Evolutionary conservation across 495 filamentous ascomycete species (phyloP).

Genomic region (Aspergillus cavernicola): DNA sequence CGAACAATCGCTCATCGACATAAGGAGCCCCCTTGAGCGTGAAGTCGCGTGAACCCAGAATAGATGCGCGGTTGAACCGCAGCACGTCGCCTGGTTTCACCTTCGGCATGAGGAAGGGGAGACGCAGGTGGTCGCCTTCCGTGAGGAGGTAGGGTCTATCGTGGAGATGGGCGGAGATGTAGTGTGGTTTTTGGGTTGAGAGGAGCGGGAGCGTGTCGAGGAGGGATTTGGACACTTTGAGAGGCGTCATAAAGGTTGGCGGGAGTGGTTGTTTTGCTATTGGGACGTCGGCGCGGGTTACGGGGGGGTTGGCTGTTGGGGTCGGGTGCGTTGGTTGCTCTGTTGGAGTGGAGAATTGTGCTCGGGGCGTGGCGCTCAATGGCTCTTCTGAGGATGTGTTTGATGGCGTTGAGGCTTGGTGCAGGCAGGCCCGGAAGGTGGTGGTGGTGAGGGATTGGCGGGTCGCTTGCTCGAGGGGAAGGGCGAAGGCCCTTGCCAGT

Average conservation of each 20-base stretch:
- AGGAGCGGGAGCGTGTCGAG: slow-evolving; percentile 72
- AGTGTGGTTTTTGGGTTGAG: slow-evolving; percentile 73
- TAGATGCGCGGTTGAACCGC: slow-evolving; percentile 76
- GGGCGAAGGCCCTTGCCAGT: slow-evolving; percentile 33
- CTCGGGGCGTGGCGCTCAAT: slow-evolving; percentile 29
- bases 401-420: slow-evolving; percentile 11
- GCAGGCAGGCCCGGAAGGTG: slow-evolving; percentile 29
- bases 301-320: slow-evolving; percentile 17
- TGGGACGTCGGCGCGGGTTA: slow-evolving; percentile 25
- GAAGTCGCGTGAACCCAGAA: slow-evolving; percentile 82
- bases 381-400: slow-evolving; percentile 23
- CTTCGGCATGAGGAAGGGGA: slow-evolving; percentile 89
- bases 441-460: slow-evolving; percentile 31
- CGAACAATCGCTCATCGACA: slow-evolving; percentile 76
- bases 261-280: slow-evolving; percentile 32
- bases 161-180: slow-evolving; percentile 84
- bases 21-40: slow-evolving; percentile 76
- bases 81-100: slow-evolving; percentile 79
- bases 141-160: slow-evolving; percentile 87
- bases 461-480: slow-evolving; percentile 28
- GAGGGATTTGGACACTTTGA: slow-evolving; percentile 54
- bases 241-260: slow-evolving; percentile 33
- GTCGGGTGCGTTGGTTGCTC: slow-evolving; percentile 14
- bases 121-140: slow-evolving; percentile 75
- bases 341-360: slow-evolving; percentile 19